Evolutionary conservation across 2,329 filamentous ascomycete species (phyloP).

Genomic region (Pseudogymnoascus sp.): DNA sequence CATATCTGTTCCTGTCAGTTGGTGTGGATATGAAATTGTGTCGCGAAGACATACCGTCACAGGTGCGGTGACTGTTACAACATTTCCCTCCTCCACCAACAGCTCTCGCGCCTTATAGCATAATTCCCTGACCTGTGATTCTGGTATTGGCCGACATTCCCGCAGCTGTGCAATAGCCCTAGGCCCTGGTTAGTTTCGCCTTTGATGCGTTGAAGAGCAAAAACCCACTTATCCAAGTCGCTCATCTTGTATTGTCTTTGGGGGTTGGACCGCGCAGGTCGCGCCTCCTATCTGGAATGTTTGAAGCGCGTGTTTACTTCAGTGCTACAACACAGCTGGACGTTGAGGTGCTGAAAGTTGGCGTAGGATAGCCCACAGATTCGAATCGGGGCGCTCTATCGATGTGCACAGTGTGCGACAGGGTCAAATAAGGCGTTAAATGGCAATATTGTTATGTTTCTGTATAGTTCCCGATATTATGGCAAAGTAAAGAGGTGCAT

Average conservation of each 20-base stretch:
- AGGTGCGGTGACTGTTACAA: constrained; percentile 88
- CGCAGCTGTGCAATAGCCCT: constrained; percentile 94
- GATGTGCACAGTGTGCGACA: background rate
- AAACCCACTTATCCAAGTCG: constrained; percentile 75
- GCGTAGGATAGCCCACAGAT: background rate
- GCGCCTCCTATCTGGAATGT: constrained; percentile 13
- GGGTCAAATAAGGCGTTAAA: background rate
- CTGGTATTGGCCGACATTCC: constrained; percentile 91
- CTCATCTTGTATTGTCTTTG: constrained; percentile 55
- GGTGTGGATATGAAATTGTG: background rate
- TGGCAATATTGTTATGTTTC: background rate
- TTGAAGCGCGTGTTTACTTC: background rate
- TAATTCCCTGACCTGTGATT: constrained; percentile 89
- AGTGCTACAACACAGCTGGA: background rate
- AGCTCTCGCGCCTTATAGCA: constrained; percentile 96
- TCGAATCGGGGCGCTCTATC: background rate
- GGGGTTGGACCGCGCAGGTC: constrained; percentile 8
- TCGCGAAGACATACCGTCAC: constrained; percentile 61
- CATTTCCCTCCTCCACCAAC: constrained; percentile 94
- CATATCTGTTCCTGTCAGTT: constrained; percentile 46
- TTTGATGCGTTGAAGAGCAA: constrained; percentile 5
- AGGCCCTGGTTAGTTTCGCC: constrained; percentile 10
- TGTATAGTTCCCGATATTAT: background rate
- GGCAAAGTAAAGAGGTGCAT: background rate
- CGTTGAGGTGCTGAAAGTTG: background rate